Percentiles rank a stretch among this genome's conserved stretches.
Conservation (phyloP, 2,329 filamentous ascomycete species). For the Calonectria crousiana region DNA sequence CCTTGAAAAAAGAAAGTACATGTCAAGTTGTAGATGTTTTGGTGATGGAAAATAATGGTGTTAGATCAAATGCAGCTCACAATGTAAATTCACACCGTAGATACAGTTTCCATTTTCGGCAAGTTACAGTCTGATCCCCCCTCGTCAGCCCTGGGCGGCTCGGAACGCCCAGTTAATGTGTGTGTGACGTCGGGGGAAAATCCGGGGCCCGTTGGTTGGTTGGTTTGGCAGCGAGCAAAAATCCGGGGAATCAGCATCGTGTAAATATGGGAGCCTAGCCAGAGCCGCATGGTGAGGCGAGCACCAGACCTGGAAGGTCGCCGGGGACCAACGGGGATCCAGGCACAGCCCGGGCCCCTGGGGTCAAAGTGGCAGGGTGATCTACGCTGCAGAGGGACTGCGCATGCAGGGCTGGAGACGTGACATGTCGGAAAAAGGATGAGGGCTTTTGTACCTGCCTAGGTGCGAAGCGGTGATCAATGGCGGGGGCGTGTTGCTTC, state of each 20-base stretch:
- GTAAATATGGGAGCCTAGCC: slow-evolving; percentile 34
- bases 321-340: neutral
- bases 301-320: neutral
- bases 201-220: neutral
- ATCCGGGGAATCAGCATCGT: slow-evolving; percentile 33
- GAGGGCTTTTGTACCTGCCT: neutral
- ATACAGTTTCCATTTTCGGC: neutral
- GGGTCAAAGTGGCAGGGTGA: neutral
- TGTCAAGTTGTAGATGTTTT: too few relatives aligned
- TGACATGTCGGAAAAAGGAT: neutral
- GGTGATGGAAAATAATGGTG: neutral
- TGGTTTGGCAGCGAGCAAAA: neutral
- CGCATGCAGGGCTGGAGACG: neutral
- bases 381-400: neutral
- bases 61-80: neutral
- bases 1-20: too few relatives aligned
- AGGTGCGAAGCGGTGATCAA: slow-evolving; percentile 14
- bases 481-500: neutral
- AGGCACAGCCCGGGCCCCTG: neutral
- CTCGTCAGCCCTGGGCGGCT: neutral
- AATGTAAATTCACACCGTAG: neutral
- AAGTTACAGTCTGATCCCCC: neutral
- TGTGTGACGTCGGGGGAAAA: slow-evolving; percentile 9
- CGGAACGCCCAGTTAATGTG: slow-evolving; percentile 8
- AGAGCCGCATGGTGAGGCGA: slow-evolving; percentile 8